Base-by-base conservation (phyloP, 1,284 basidiomycete genomes). In the Ganoderma leucocontextum region DNA sequence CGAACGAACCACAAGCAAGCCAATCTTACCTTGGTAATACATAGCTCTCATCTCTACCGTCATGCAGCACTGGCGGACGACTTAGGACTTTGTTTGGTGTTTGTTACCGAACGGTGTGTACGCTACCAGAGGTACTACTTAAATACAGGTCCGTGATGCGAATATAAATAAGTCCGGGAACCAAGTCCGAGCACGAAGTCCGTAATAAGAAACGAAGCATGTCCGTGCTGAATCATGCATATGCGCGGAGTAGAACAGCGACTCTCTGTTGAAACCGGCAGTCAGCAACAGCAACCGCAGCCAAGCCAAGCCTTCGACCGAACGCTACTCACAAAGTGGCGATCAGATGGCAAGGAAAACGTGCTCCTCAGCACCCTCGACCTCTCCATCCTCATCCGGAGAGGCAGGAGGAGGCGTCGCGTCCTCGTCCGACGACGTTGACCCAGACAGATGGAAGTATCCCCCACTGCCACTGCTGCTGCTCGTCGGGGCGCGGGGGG, bases 111-210 rank as follows among this genome's bases (percentile, higher is more conserved):
- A 53, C 6, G 29, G 29, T 53, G 52, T 53, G 52, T 53, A 53
- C 52, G 17, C 52, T 53, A 33, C 52, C 52, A 17, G 52, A 53
- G 52, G 52, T 53, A 53, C 29, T 33, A 33, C 52, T 33, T 53
- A 53, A 53, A 33, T 53, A 53, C 13, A 17, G 25, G 47, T 25
- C 47, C 47, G 9, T 22, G 9, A 22, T 17, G 7, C n/a, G 7
- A 22, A 47, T n/a, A 3, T 6, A n/a, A 22, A 17, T 2, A 29
- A 29, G 29, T 29, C 29, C 52, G 52, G n/a, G n/a, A n/a, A n/a
- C n/a, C 29, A 29, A 29, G 29, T 29, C 29, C 52, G 52, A 53
- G 13, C 13, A 6, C 29, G 3, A 25, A 49, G 47, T 25, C 47
- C 47, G 9, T 22, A 19, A 22, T 17, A 5, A 47, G 7, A 22